phyloP scores from a whole-genome alignment of 371 early-diverging fungal genomes.

The Mucor velutinosus region DNA sequence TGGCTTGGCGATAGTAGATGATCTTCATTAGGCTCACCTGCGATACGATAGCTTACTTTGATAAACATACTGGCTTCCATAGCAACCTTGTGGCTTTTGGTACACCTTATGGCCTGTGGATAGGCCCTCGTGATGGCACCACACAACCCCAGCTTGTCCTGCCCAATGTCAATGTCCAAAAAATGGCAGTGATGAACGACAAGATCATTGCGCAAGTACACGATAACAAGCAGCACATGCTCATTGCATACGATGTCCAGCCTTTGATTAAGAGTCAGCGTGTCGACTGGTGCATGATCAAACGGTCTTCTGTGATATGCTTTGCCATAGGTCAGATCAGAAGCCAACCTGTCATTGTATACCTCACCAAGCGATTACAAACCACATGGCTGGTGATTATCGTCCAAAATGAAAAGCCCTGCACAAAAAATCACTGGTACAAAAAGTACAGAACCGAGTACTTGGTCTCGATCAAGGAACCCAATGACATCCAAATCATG shows the following conservation, averaged over 20 bases:
- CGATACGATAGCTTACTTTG: background rate
- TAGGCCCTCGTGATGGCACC: slow-evolving; percentile 20
- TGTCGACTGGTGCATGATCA: slow-evolving; percentile 18
- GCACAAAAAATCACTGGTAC: slow-evolving; percentile 7
- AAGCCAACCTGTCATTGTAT: slow-evolving; percentile 15
- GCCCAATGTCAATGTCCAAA: slow-evolving; percentile 20
- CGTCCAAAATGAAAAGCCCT: background rate
- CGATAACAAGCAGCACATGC: slow-evolving; percentile 3
- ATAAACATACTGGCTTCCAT: background rate
- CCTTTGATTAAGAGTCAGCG: background rate
- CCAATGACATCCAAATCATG: slow-evolving; percentile 12
- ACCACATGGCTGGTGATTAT: slow-evolving; percentile 16
- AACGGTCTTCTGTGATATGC: slow-evolving; percentile 8
- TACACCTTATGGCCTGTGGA: slow-evolving; percentile 33
- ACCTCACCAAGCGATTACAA: slow-evolving; percentile 13
- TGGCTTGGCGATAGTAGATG: no score
- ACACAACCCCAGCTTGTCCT: slow-evolving; percentile 18
- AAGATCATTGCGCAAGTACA: slow-evolving; percentile 16
- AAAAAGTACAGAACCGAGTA: slow-evolving; percentile 20
- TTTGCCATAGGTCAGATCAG: slow-evolving; percentile 17
- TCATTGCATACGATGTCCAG: slow-evolving; percentile 20
- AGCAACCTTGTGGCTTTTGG: slow-evolving; percentile 15
- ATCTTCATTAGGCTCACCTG: no score
- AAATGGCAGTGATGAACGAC: slow-evolving; percentile 23
- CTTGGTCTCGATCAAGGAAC: slow-evolving; percentile 14